Conservation (phyloP, 805 yeast species). For the Pichia phayaonensis region DNA sequence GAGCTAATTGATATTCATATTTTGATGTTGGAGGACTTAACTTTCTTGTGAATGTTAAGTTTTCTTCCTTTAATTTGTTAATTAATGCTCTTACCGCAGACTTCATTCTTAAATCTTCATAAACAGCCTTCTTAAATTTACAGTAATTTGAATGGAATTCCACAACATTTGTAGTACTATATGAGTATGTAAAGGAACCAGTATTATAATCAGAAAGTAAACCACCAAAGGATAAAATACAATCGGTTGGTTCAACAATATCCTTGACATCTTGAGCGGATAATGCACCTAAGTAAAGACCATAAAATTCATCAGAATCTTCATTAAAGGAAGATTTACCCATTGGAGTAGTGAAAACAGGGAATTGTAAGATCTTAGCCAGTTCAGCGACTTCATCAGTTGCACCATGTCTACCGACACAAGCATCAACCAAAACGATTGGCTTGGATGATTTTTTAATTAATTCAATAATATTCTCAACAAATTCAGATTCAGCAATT, state of each 20-base stretch:
- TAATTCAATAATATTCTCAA: slow-evolving; percentile 43
- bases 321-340: slow-evolving; percentile 80
- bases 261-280: slow-evolving; percentile 66
- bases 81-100: slow-evolving; percentile 39
- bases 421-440: slow-evolving; percentile 75
- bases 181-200: slow-evolving; percentile 74
- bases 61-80: slow-evolving; percentile 26
- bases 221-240: slow-evolving; percentile 74
- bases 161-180: slow-evolving; percentile 65
- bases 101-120: slow-evolving; percentile 69
- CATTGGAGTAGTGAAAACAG: slow-evolving; percentile 83
- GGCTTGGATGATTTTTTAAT: slow-evolving; percentile 59
- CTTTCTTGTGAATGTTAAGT: slow-evolving; percentile 36
- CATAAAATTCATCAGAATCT: slow-evolving; percentile 65
- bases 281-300: slow-evolving; percentile 80
- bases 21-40: slow-evolving; percentile 45
- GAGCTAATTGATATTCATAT: slow-evolving; percentile 32
- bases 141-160: slow-evolving; percentile 76
- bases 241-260: slow-evolving; percentile 67
- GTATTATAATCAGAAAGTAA: slow-evolving; percentile 84
- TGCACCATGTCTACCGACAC: slow-evolving; percentile 73
- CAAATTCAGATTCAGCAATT: slow-evolving; percentile 57
- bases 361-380: slow-evolving; percentile 65
- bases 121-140: slow-evolving; percentile 61
- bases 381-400: slow-evolving; percentile 54